Conservation (phyloP, 1,139 yeast species). For the Candida tunisiensis region DNA sequence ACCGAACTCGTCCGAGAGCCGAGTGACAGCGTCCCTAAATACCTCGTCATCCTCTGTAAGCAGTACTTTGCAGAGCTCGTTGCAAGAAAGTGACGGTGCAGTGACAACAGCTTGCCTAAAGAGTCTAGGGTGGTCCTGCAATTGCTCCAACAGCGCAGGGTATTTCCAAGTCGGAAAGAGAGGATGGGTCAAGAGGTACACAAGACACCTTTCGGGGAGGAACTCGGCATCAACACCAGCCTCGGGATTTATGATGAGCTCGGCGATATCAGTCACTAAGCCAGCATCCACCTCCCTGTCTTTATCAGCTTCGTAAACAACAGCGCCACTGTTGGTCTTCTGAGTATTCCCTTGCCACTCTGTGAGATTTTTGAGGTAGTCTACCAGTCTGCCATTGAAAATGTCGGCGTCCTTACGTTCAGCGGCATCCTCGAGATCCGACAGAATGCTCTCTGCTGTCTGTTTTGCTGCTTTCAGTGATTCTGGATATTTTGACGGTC, state of each 20-base stretch:
- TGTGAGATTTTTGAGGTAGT: slow-evolving; percentile 6
- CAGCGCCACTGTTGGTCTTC: slow-evolving; percentile 2
- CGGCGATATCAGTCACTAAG: slow-evolving; percentile 34
- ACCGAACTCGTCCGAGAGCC: slow-evolving; percentile 44
- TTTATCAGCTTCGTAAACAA: slow-evolving; percentile 38
- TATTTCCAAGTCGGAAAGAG: slow-evolving; percentile 51
- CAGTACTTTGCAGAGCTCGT: slow-evolving; percentile 46
- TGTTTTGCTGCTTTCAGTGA: slow-evolving; percentile 1
- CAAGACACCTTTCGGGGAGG: slow-evolving; percentile 43
- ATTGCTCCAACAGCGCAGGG: slow-evolving; percentile 33
- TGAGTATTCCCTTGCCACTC: slow-evolving; percentile 2
- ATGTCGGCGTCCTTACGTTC: slow-evolving; percentile 3
- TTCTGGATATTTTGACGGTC: slow-evolving; percentile 6
- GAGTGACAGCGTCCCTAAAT: slow-evolving; percentile 48
- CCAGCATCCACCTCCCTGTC: slow-evolving; percentile 53
- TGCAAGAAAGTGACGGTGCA: slow-evolving; percentile 50
- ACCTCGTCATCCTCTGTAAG: slow-evolving; percentile 36
- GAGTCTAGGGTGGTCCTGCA: slow-evolving; percentile 39
- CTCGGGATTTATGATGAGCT: slow-evolving; percentile 21
- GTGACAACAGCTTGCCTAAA: slow-evolving; percentile 71
- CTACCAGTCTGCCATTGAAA: slow-evolving; percentile 5
- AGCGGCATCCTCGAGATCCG: slow-evolving; percentile 1
- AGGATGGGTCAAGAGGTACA: slow-evolving; percentile 76
- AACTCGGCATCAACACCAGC: slow-evolving; percentile 3
- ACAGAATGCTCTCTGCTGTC: slow-evolving; percentile 3